phyloP scores from a whole-genome alignment of 805 yeast genomes.

The Metschnikowia matae region DNA sequence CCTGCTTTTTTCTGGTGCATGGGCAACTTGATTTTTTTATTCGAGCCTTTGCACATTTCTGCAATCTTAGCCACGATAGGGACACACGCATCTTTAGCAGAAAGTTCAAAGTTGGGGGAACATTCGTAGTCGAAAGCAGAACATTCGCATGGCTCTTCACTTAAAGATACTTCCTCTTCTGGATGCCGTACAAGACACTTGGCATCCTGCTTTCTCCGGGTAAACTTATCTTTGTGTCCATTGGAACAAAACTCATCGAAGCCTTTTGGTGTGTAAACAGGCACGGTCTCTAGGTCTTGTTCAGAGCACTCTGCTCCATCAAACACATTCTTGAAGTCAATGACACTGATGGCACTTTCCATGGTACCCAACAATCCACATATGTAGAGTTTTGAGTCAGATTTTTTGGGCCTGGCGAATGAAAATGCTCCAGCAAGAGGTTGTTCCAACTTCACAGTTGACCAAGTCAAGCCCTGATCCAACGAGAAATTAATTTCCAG shows the following conservation, averaged over 20 bases:
- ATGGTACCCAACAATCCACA: slow-evolving; percentile 34
- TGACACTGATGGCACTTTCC: slow-evolving; percentile 23
- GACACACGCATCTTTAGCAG: slow-evolving; percentile 45
- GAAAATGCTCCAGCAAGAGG: slow-evolving; percentile 48
- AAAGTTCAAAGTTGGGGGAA: slow-evolving; percentile 40
- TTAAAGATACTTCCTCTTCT: slow-evolving; percentile 36
- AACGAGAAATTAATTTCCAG: slow-evolving; percentile 45
- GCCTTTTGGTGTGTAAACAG: slow-evolving; percentile 41
- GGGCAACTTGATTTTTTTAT: slow-evolving; percentile 25
- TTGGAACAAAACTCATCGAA: slow-evolving; percentile 49
- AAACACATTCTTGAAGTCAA: slow-evolving; percentile 60
- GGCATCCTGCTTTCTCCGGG: slow-evolving; percentile 61
- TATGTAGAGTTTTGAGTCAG: slow-evolving; percentile 55
- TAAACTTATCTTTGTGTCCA: slow-evolving; percentile 64
- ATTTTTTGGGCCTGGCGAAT: slow-evolving; percentile 29
- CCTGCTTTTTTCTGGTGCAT: slow-evolving; percentile 45
- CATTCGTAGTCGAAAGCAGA: slow-evolving; percentile 69
- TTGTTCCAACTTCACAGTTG: slow-evolving; percentile 49
- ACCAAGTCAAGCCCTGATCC: slow-evolving; percentile 74
- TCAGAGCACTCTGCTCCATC: slow-evolving; percentile 41
- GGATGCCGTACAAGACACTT: slow-evolving; percentile 58
- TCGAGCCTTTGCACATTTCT: slow-evolving; percentile 22
- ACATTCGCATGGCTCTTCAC: slow-evolving; percentile 58
- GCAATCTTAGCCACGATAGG: slow-evolving; percentile 24
- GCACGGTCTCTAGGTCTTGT: slow-evolving; percentile 63